Percentiles rank a stretch among this genome's conserved stretches.
These are phyloP conservation scores for Coleophoma cylindrospora DNA, from an alignment of 2,329 filamentous ascomycete species.

Conservation along the genomic window DNA sequence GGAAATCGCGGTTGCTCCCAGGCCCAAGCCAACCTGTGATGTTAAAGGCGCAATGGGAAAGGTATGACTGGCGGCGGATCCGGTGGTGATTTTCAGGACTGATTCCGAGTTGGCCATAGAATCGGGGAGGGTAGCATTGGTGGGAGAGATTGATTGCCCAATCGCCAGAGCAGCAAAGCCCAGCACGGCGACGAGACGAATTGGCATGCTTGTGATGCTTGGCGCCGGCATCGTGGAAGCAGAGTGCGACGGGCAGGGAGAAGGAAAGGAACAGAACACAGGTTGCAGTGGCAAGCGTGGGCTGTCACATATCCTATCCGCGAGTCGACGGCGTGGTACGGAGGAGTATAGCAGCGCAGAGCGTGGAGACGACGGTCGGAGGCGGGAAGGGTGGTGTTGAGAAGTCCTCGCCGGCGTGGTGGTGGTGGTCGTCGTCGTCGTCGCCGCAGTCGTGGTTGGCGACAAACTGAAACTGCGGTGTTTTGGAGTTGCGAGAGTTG, in stretches of 20 bases:
- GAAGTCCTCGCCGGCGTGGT: no score
- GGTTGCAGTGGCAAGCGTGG: no score
- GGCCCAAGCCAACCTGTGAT: conserved; percentile 13
- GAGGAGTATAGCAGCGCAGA: no score
- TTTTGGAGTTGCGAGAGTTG: no score
- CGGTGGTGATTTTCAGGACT: conserved; percentile 4
- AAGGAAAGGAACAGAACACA: neutral
- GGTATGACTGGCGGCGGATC: conserved; percentile 3
- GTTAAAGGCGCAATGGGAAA: conserved; percentile 23
- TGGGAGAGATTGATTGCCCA: conserved; percentile 18
- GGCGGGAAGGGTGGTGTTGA: no score
- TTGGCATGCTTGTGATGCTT: conserved; percentile 18
- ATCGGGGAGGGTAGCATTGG: conserved; percentile 19
- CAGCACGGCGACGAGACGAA: conserved; percentile 10
- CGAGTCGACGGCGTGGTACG: no score
- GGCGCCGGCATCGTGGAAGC: conserved; percentile 17
- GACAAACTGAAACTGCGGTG: no score
- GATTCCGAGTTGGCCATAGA: conserved; percentile 9
- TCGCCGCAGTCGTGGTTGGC: no score
- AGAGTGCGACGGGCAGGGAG: conserved; percentile 1
- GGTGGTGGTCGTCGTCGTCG: no score
- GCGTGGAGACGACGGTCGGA: no score
- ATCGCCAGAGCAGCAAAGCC: conserved; percentile 11
- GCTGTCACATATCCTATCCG: no score
- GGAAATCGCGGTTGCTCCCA: conserved; percentile 6